Evolutionary conservation across 768 basidiomycete genomes (phyloP).

Genomic region (Naganishia kalamii): DNA sequence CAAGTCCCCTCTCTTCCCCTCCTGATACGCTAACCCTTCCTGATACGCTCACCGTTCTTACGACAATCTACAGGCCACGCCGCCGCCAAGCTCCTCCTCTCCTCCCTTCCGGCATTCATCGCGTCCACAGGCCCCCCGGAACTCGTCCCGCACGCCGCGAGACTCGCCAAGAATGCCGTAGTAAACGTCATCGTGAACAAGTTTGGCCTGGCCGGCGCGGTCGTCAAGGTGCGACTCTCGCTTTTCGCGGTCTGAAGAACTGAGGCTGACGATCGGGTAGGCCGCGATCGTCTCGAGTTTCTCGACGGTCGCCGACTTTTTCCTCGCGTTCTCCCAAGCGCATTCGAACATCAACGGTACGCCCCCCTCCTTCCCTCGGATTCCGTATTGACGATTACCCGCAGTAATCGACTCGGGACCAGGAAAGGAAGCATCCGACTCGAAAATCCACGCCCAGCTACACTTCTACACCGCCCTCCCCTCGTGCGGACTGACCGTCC

Average conservation of each 20-base stretch:
- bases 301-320: slow-evolving; percentile 32
- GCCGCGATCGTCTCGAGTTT: slow-evolving; percentile 27
- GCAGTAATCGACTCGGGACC: slow-evolving; percentile 38
- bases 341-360: slow-evolving; percentile 36
- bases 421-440: slow-evolving; percentile 34
- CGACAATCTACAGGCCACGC: neutral
- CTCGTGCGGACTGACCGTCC: slow-evolving; percentile 36
- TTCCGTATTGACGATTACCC: neutral
- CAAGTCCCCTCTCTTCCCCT: neutral
- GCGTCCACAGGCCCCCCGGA: slow-evolving; percentile 21
- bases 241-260: neutral
- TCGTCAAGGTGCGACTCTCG: slow-evolving; percentile 30
- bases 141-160: neutral
- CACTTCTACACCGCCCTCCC: slow-evolving; percentile 29
- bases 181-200: slow-evolving; percentile 40
- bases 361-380: neutral
- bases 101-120: slow-evolving; percentile 27
- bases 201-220: slow-evolving; percentile 27
- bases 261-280: slow-evolving; percentile 17
- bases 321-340: slow-evolving; percentile 33
- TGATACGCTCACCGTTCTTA: neutral
- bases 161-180: slow-evolving; percentile 24
- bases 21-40: neutral
- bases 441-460: slow-evolving; percentile 36
- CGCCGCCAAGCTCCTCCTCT: slow-evolving; percentile 35